Base-by-base conservation (phyloP, 805 yeast genomes). In the Naumovozyma castellii region DNA sequence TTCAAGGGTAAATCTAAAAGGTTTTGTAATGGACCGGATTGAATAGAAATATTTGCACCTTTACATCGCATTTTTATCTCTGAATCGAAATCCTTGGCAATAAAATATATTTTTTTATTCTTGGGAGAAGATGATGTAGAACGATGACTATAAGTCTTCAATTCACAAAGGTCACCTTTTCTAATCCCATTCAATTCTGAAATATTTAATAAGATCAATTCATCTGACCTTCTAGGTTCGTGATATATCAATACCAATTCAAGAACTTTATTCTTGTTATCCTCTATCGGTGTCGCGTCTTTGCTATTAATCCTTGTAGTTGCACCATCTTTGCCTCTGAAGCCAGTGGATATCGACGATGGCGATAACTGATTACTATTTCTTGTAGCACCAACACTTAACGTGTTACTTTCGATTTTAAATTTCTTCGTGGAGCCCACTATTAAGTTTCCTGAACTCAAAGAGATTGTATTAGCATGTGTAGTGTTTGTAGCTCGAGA, bases 81-180 rank as follows among this genome's bases (percentile, higher is more conserved):
- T n/a, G 57, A 41, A 20, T 59, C 64, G 50, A 59, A 52, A 18
- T 58, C 60, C 34, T 59, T 65, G 15, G 75, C 68, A 0, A 66
- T 59, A 48, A 76, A 75, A 43, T 64, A 67, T 3, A 71, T 54
- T 40, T 63, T 69, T 47, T 61, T 69, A 44, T 54, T 56, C 18
- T 22, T 16, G 3, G 35, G 38, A 18, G 18, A 20, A 18, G 34
- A 15, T 12, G 30, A 8, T 12, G 16, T 6, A 10, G 54, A 50
- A 32, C 40, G 40, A 32, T 51, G 53, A 37, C 62, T 66, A 20
- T 72, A 66, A 22, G 78, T 69, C 45, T 67, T 72, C 34, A 83
- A 51, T 56, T 85, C 94, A 17, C 85, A 88, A 5, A 84, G 61
- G 51, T 82, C 84, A 14, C 94, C 95, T n/a, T 70, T 76, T 39